phyloP scores from a whole-genome alignment of 345 rosid genomes.

The Syzygium jambos region DNA sequence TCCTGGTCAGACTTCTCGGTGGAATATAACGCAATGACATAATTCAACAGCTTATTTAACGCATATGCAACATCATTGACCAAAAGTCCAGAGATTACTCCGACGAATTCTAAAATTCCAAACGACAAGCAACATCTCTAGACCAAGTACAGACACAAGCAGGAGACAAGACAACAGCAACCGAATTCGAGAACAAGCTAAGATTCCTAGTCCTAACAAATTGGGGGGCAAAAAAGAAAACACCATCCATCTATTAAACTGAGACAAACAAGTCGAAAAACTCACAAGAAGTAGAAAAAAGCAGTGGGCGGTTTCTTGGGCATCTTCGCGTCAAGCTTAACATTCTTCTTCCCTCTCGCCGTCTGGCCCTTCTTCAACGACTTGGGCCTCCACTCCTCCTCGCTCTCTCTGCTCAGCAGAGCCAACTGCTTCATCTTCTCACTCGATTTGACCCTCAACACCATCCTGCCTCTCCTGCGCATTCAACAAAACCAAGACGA shows the following conservation, averaged over 20 bases:
- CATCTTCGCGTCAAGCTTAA: conserved; percentile 41
- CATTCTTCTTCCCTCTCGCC: neutral
- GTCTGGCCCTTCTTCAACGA: neutral
- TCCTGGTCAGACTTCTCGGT: neutral
- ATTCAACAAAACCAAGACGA: neutral
- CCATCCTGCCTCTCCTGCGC: conserved; percentile 11
- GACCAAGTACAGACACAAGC: neutral
- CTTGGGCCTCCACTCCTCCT: conserved; percentile 15
- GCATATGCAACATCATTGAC: neutral
- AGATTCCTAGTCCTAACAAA: neutral
- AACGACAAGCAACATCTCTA: neutral
- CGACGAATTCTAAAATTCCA: too few relatives aligned
- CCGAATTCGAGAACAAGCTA: neutral
- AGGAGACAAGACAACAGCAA: neutral
- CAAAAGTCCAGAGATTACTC: neutral
- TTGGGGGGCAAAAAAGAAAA: neutral
- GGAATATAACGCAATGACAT: neutral
- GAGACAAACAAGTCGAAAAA: neutral
- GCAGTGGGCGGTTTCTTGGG: conserved; percentile 96
- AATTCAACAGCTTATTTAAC: neutral
- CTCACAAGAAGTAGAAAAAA: conserved; percentile 82
- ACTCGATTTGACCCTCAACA: conserved; percentile 17
- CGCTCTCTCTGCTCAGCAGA: neutral
- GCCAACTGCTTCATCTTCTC: conserved; percentile 11
- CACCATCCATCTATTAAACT: neutral